Base-by-base conservation (phyloP, 768 basidiomycete species). In the Termitomyces heimii region DNA sequence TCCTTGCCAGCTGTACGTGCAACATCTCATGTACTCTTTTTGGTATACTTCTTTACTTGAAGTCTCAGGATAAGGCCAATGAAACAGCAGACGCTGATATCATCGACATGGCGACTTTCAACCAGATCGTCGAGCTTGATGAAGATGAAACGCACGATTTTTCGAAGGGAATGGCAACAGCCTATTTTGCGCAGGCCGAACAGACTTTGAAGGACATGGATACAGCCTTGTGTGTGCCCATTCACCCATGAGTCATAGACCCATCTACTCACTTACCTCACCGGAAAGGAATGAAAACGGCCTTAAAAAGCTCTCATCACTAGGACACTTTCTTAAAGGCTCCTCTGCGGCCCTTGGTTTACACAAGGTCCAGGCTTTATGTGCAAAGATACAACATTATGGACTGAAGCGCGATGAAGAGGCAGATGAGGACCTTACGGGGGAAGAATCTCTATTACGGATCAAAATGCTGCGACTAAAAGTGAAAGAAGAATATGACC, bases 261-360 rank as follows among this genome's bases (percentile, higher is more conserved):
- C 48, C n/a, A 26, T 44, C 31, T 31, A 8, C 13, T 48, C 2
- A 60, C 32, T 14, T 32, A 13, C 9, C 54, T 55, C 18, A 56
- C 61, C 42, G 55, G 20, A 49, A 69, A 92, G 90, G 60, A 64
- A 65, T 39, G 69, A 65, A 24, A 80, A 84, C 60, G 80, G 94
- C 62, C 81, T 96, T 10, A 62, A 65, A 10, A 68, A 80, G 55
- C 82, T 99, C 18, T 88, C 90, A 2, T 72, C 75, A 18, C 78
- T 89, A 10, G 97, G 95, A 0, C 96, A 99, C 73, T 99, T 92
- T 74, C 84, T 98, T 67, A 99, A 98, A 72, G 96, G 96, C 47
- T 98, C 95, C 2, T 96, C 94, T 13, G 95, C 95, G 29, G 92
- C 95, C 2, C 80, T 99, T 45, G 96, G 97, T 28, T 82, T 95